These are phyloP conservation scores for Ganoderma boninense DNA, from an alignment of 1,284 basidiomycete species.

Conservation along the genomic window DNA sequence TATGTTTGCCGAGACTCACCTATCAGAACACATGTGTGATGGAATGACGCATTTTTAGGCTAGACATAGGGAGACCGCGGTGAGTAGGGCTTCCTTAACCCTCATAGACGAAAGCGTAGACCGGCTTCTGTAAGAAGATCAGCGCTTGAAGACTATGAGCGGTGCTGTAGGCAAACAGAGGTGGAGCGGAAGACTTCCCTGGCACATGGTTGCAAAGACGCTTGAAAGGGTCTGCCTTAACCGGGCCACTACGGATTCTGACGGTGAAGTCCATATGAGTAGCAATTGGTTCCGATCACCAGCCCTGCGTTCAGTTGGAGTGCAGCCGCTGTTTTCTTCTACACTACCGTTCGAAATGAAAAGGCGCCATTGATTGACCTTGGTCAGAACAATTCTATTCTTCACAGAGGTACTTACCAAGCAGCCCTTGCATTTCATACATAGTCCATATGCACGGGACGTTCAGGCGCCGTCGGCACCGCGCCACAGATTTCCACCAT, in stretches of 20 bases:
- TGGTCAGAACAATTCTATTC: no score
- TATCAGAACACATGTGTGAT: neutral
- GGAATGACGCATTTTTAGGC: neutral
- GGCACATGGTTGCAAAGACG: neutral
- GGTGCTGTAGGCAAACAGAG: neutral
- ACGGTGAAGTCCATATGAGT: neutral
- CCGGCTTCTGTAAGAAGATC: neutral
- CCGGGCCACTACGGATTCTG: neutral
- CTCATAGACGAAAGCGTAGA: neutral
- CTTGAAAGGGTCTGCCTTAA: neutral
- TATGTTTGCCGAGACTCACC: neutral
- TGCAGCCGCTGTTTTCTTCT: neutral
- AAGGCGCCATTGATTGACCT: neutral
- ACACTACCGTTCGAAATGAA: neutral
- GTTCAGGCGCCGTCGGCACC: neutral
- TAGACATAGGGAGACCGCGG: neutral
- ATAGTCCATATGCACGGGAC: neutral
- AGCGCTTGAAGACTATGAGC: neutral
- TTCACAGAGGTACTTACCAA: neutral
- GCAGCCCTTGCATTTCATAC: neutral
- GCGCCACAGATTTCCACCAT: neutral
- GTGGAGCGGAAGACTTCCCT: neutral
- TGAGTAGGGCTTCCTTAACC: neutral
- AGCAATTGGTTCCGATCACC: neutral
- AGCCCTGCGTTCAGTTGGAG: neutral